phyloP scores from a whole-genome alignment of 2,329 filamentous ascomycete species.

The Zymoseptoria ardabiliae region DNA sequence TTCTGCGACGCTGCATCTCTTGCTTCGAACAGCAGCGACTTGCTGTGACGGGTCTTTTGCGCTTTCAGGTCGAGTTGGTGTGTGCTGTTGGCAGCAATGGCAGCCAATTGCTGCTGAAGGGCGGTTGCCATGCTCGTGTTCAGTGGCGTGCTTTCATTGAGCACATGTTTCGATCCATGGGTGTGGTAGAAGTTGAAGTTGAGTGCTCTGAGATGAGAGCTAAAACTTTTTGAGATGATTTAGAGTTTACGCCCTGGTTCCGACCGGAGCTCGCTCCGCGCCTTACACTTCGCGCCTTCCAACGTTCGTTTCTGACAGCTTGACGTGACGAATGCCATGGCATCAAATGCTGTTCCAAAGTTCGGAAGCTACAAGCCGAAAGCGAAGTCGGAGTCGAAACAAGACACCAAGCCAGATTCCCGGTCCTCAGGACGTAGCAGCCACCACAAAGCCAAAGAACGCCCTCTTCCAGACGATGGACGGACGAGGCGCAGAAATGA shows the following conservation, averaged over 20 bases:
- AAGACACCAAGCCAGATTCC: not conserved
- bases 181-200: not conserved
- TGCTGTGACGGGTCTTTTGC: slow-evolving; percentile 83
- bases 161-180: not conserved
- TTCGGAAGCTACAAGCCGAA: slow-evolving; percentile 67
- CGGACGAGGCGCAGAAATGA: not conserved
- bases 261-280: too few relatives aligned
- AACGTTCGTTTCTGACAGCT: not conserved
- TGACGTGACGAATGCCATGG: not conserved
- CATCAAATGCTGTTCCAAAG: slow-evolving; percentile 49
- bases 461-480: not conserved
- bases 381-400: slow-evolving; percentile 9
- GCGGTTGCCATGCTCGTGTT: slow-evolving; percentile 62
- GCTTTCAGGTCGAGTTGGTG: slow-evolving; percentile 87
- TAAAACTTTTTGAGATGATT: not conserved
- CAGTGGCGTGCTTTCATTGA: not conserved
- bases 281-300: too few relatives aligned
- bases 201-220: not conserved
- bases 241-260: too few relatives aligned
- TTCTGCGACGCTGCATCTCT: slow-evolving; percentile 78
- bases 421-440: not conserved
- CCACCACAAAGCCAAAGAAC: not conserved
- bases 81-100: slow-evolving; percentile 83
- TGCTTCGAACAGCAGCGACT: slow-evolving; percentile 89
- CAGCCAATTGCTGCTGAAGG: slow-evolving; percentile 87